Evolutionary conservation across 2,329 filamentous ascomycete species (phyloP).

Genomic region (Westerdykella aurantiaca): DNA sequence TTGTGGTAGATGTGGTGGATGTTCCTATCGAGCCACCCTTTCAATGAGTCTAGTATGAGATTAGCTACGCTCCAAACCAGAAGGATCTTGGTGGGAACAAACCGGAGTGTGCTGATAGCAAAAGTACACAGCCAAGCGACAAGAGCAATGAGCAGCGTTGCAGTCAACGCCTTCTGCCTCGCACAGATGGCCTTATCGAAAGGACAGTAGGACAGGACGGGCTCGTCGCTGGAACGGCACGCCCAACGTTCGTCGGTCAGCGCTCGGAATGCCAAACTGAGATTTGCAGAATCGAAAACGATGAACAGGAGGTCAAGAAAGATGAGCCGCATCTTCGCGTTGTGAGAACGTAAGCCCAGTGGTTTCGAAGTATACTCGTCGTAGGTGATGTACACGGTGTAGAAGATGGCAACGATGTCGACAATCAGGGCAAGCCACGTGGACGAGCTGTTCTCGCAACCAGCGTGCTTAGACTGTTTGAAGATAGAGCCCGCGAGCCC

Average conservation of each 20-base stretch:
- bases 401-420: conserved; percentile 81
- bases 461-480: conserved; percentile 38
- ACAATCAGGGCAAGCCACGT: conserved; percentile 85
- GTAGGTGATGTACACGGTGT: conserved; percentile 88
- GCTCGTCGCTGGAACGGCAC: conserved; percentile 27
- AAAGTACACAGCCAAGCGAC: conserved; percentile 90
- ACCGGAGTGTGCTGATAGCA: conserved; percentile 59
- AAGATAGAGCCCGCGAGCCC: conserved; percentile 72
- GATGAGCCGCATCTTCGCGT: conserved; percentile 82
- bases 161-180: conserved; percentile 65
- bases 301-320: conserved; percentile 94
- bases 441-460: conserved; percentile 50
- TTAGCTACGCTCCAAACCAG: background rate
- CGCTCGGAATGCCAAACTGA: conserved; percentile 82
- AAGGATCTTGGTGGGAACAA: conserved; percentile 1
- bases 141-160: conserved; percentile 72
- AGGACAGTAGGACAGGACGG: conserved; percentile 10
- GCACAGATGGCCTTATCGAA: conserved; percentile 49
- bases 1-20: too few relatives aligned
- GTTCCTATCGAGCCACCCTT: conserved; percentile 9
- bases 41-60: conserved; percentile 10
- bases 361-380: conserved; percentile 96
- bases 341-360: conserved; percentile 74
- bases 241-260: conserved; percentile 59
- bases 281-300: conserved; percentile 91